These are phyloP conservation scores for Lipomyces yamanashiensis DNA, from an alignment of 805 yeast species.

Conservation along the genomic window DNA sequence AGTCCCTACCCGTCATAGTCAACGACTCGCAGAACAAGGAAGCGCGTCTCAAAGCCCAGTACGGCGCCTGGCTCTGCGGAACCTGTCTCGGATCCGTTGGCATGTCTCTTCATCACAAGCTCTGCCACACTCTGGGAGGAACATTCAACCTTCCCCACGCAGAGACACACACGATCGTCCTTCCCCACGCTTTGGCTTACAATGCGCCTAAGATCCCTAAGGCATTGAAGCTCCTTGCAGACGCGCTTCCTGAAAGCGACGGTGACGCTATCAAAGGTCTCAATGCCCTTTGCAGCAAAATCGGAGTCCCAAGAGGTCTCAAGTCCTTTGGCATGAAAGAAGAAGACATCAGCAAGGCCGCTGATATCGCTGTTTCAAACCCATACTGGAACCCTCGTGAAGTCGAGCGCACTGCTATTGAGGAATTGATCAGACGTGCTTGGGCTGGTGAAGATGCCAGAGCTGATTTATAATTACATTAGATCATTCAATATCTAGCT, in stretches of 20 bases:
- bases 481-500: background rate
- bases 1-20: background rate
- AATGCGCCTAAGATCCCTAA: background rate
- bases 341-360: background rate
- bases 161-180: conserved; percentile 1
- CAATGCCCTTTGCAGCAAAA: background rate
- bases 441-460: conserved; percentile 4
- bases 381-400: conserved; percentile 4
- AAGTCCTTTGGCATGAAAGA: conserved; percentile 1
- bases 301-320: background rate
- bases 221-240: background rate
- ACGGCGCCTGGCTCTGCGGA: conserved; percentile 4
- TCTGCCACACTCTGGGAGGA: background rate
- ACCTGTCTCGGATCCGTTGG: background rate
- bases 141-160: background rate
- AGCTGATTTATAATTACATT: background rate
- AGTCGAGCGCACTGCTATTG: background rate
- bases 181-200: background rate
- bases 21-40: background rate
- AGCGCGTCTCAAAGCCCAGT: background rate
- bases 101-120: conserved; percentile 1
- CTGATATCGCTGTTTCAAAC: background rate
- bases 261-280: background rate
- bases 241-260: background rate
- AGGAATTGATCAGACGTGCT: conserved; percentile 1